Conservation (phyloP, 306 rosid genomes). For the Senna siamea region DNA sequence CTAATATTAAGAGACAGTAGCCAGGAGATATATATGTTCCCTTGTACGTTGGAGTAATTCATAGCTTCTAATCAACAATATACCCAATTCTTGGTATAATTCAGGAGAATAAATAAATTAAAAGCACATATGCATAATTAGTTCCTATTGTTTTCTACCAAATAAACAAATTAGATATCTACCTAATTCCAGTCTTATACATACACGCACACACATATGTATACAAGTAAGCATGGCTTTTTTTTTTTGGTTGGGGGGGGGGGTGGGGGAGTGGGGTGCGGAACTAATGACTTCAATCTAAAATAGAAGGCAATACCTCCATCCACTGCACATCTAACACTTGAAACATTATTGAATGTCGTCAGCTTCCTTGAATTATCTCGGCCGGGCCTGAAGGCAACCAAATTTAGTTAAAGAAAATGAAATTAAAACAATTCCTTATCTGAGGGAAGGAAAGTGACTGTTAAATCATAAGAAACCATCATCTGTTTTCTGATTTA, state of each 20-base stretch:
- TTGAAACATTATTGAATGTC: constrained; percentile 9
- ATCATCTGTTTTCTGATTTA: too few species aligned
- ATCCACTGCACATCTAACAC: constrained; percentile 66
- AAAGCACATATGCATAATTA: neutral
- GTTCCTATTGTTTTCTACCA: too few species aligned
- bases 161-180: neutral
- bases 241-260: too few species aligned
- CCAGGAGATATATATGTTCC: neutral
- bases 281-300: neutral
- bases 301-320: constrained; percentile 57
- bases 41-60: neutral
- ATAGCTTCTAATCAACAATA: neutral
- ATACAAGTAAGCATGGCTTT: too few species aligned
- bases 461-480: too few species aligned
- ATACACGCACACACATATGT: neutral
- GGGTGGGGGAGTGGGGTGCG: too few species aligned
- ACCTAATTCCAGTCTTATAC: neutral
- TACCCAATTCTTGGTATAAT: constrained; percentile 7
- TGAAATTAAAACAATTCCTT: neutral
- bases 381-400: constrained; percentile 47
- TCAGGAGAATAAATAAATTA: neutral
- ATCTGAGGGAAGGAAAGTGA: neutral
- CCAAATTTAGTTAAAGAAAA: neutral
- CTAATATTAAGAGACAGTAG: neutral
- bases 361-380: constrained; percentile 40